Evolutionary conservation across 768 basidiomycete species (phyloP).

Genomic region (Boletus sensibilis): DNA sequence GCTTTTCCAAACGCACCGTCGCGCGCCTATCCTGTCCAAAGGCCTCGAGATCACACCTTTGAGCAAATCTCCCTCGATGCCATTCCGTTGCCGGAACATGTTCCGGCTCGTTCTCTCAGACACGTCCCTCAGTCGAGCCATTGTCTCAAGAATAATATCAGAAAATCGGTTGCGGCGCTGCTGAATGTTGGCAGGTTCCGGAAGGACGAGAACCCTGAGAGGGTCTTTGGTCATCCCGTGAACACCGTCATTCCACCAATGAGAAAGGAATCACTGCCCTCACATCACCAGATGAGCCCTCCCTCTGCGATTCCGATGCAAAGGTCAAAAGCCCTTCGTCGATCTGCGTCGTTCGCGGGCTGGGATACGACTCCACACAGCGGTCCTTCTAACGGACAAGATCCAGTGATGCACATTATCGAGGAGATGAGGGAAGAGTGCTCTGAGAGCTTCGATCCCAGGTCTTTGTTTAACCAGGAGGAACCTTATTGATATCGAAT

Average conservation of each 20-base stretch:
- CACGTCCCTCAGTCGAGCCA: slow-evolving; percentile 4
- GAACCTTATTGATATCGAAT: slow-evolving; percentile 3
- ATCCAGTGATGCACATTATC: slow-evolving; percentile 16
- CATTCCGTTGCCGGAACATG: slow-evolving; percentile 7
- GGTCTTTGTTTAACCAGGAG: slow-evolving; percentile 12
- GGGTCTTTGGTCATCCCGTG: slow-evolving; percentile 18
- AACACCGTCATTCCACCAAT: slow-evolving; percentile 7
- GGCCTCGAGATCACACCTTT: background rate
- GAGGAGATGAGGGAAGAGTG: slow-evolving; percentile 20
- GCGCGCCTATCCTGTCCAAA: background rate
- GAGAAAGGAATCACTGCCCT: slow-evolving; percentile 17
- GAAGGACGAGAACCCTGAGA: slow-evolving; percentile 1
- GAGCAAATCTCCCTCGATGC: slow-evolving; percentile 12
- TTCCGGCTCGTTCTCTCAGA: slow-evolving; percentile 9
- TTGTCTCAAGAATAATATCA: slow-evolving; percentile 3
- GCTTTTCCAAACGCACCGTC: background rate
- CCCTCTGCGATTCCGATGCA: background rate
- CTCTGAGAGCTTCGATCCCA: slow-evolving; percentile 17
- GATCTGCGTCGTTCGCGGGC: slow-evolving; percentile 27
- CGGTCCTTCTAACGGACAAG: background rate
- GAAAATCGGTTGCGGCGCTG: slow-evolving; percentile 5
- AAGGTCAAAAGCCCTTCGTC: slow-evolving; percentile 18
- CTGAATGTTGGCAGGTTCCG: background rate
- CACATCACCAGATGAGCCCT: background rate
- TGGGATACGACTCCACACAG: background rate